Evolutionary conservation across 345 rosid species (phyloP).

Genomic region (Mallotus nudiflorus): DNA sequence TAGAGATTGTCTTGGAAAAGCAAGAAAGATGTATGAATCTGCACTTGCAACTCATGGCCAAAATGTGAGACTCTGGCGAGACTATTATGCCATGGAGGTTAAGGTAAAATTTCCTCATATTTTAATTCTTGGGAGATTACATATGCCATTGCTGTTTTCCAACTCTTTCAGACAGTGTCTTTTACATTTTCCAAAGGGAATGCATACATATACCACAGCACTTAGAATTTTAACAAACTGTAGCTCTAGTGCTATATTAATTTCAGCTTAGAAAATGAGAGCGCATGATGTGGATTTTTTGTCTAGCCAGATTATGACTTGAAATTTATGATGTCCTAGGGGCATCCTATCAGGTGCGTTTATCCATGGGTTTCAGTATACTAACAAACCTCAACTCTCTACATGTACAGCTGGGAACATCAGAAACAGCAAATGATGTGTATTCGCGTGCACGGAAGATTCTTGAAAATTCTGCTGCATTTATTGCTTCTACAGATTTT

Average conservation of each 20-base stretch:
- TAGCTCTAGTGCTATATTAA: not conserved
- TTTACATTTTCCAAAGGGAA: not conserved
- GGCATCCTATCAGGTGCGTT: not conserved
- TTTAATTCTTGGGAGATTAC: not conserved
- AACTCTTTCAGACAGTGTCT: not conserved
- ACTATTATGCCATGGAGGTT: conserved; percentile 66
- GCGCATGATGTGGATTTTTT: not conserved
- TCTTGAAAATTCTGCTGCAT: conserved; percentile 45
- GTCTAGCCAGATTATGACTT: not conserved
- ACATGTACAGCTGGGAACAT: conserved; percentile 73
- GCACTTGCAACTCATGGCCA: conserved; percentile 69
- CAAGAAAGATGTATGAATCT: conserved; percentile 72
- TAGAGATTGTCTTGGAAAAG: conserved; percentile 55
- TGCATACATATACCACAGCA: not conserved
- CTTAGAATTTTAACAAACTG: not conserved
- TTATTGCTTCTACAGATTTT: conserved; percentile 20
- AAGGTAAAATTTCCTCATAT: conserved; percentile 44
- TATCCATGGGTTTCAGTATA: not conserved
- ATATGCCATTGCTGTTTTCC: not conserved
- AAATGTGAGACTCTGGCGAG: conserved; percentile 64
- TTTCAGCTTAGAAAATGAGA: not conserved
- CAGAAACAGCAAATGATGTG: conserved; percentile 69
- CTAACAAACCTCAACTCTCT: not conserved
- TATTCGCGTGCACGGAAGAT: conserved; percentile 80
- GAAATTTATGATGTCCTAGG: not conserved